These are phyloP conservation scores for Hymenoscyphus fraxineus DNA, from an alignment of 2,329 filamentous ascomycete genomes.

Conservation along the genomic window DNA sequence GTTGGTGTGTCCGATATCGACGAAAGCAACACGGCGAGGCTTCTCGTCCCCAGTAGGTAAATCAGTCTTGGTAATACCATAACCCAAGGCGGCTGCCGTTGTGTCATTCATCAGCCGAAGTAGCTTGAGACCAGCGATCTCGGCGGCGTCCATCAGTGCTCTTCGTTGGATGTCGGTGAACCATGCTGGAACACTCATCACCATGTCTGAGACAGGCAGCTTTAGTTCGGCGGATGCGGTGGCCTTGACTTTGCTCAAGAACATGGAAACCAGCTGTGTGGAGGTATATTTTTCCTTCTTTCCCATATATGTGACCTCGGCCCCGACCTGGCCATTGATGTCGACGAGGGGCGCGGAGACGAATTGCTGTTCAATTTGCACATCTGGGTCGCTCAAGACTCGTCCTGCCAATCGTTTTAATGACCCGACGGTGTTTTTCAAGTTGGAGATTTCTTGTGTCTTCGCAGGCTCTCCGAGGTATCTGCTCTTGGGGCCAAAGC, in stretches of 20 bases:
- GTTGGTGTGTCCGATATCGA: slow-evolving; percentile 96
- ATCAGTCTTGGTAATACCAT: slow-evolving; percentile 96
- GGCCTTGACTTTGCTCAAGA: slow-evolving; percentile 87
- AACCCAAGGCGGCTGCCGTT: slow-evolving; percentile 91
- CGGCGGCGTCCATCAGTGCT: slow-evolving; percentile 82
- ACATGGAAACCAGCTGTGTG: slow-evolving; percentile 92
- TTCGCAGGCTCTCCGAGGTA: slow-evolving; percentile 94
- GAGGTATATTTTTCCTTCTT: slow-evolving; percentile 96
- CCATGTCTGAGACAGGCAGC: slow-evolving; percentile 86
- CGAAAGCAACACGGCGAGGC: slow-evolving; percentile 82
- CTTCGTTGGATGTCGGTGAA: slow-evolving; percentile 94
- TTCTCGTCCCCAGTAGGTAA: slow-evolving; percentile 85
- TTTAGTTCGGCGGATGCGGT: slow-evolving; percentile 84
- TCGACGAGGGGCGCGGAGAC: slow-evolving; percentile 84
- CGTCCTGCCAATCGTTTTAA: slow-evolving; percentile 92
- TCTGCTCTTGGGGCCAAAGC: slow-evolving; percentile 89
- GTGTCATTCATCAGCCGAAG: slow-evolving; percentile 97
- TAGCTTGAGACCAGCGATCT: slow-evolving; percentile 89
- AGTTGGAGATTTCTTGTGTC: slow-evolving; percentile 98
- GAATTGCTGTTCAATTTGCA: slow-evolving; percentile 87
- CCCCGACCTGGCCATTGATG: slow-evolving; percentile 89
- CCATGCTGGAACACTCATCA: slow-evolving; percentile 93
- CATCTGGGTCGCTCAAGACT: slow-evolving; percentile 81
- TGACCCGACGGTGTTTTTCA: slow-evolving; percentile 95
- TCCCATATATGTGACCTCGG: slow-evolving; percentile 86